phyloP scores from a whole-genome alignment of 352 stramenopile genomes.

The Paralagenidium karlingii region DNA sequence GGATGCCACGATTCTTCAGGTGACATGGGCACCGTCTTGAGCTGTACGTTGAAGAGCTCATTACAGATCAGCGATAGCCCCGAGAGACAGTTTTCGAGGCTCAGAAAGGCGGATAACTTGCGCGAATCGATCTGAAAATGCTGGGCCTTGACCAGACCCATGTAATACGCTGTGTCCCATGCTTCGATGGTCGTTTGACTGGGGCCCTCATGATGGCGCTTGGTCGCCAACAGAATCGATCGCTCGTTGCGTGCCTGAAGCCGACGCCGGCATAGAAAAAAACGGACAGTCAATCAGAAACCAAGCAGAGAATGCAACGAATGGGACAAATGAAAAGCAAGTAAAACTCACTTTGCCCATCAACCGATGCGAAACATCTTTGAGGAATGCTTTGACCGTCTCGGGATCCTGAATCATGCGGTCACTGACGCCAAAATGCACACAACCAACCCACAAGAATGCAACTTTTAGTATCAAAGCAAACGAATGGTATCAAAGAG shows the following conservation, averaged over 20 bases:
- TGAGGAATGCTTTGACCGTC: constrained; percentile 50
- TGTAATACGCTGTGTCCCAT: constrained; percentile 94
- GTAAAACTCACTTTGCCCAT: constrained; percentile 37
- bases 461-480: constrained; percentile 3
- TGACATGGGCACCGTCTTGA: constrained; percentile 68
- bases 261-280: too few species aligned
- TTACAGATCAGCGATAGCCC: constrained; percentile 82
- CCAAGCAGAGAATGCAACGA: not conserved
- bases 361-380: constrained; percentile 39
- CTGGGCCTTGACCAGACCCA: constrained; percentile 71
- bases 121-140: constrained; percentile 64
- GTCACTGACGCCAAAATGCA: constrained; percentile 28
- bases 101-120: constrained; percentile 82
- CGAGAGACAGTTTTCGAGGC: constrained; percentile 84
- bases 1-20: constrained; percentile 82
- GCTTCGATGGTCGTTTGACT: constrained; percentile 48
- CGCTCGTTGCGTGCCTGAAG: constrained; percentile 40
- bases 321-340: not conserved
- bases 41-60: constrained; percentile 84
- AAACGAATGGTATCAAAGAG: too few species aligned
- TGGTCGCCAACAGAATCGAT: constrained; percentile 38
- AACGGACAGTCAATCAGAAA: too few species aligned
- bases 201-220: constrained; percentile 28
- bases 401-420: constrained; percentile 80
- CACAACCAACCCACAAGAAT: constrained; percentile 22